Evolutionary conservation across 305 asterid species (phyloP).

Genomic region (Salvia sclarea): DNA sequence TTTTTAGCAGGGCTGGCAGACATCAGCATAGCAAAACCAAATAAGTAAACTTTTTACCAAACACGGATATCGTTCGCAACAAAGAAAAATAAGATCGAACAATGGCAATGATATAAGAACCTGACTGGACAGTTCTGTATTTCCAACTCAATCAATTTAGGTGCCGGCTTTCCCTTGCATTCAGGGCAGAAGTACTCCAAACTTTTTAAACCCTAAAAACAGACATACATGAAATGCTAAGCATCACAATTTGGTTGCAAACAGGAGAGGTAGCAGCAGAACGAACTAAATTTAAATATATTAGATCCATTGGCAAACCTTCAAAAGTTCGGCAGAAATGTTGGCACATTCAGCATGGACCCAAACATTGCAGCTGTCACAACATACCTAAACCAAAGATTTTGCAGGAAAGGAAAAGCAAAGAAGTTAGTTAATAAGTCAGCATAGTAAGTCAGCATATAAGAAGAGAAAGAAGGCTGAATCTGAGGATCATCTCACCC

Average conservation of each 20-base stretch:
- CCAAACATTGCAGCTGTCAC: constrained; percentile 95
- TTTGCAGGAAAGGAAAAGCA: constrained; percentile 23
- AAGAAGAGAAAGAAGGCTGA: constrained; percentile 23
- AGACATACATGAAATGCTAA: constrained; percentile 33
- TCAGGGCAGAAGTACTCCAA: constrained; percentile 79
- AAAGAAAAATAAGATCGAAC: constrained; percentile 25
- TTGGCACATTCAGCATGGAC: constrained; percentile 91
- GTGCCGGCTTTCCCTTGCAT: constrained; percentile 56
- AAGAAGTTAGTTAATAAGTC: constrained; percentile 14
- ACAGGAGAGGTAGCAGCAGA: constrained; percentile 14
- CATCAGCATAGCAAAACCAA: constrained; percentile 30
- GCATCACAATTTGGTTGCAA: constrained; percentile 31
- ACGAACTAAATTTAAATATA: constrained; percentile 30
- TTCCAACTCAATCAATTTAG: constrained; percentile 39
- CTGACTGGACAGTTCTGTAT: constrained; percentile 41
- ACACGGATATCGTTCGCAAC: constrained; percentile 2
- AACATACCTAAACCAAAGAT: constrained; percentile 64
- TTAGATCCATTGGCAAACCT: constrained; percentile 53
- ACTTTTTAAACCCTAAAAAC: constrained; percentile 59
- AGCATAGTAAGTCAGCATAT: constrained; percentile 8
- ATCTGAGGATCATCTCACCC: constrained; percentile 61
- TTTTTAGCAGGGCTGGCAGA: constrained; percentile 52
- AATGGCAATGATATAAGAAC: constrained; percentile 40
- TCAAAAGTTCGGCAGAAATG: constrained; percentile 50
- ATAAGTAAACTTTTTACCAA: constrained; percentile 9